Evolutionary conservation across 1,139 yeast species (phyloP).

Genomic region (Debaryomyces subglobosus): DNA sequence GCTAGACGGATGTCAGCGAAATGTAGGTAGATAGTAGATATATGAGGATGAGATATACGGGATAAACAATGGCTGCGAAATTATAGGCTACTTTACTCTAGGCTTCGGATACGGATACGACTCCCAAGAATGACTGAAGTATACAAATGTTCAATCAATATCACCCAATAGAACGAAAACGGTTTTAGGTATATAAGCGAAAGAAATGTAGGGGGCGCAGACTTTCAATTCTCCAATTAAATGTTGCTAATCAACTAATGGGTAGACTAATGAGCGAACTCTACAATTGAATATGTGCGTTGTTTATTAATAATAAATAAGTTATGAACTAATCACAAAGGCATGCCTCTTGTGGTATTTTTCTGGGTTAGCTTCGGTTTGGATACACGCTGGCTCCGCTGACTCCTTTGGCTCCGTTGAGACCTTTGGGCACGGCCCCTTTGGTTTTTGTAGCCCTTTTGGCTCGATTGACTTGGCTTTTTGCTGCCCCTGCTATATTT

Average conservation of each 20-base stretch:
- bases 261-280: background rate
- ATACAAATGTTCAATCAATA: too few relatives aligned
- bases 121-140: background rate
- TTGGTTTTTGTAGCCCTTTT: background rate
- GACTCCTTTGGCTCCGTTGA: conserved; percentile 4
- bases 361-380: conserved; percentile 2
- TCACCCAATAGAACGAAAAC: background rate
- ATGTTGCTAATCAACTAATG: background rate
- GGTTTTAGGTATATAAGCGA: background rate
- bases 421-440: background rate
- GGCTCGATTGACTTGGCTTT: background rate
- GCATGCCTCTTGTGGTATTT: conserved; percentile 9
- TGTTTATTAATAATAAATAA: conserved; percentile 6
- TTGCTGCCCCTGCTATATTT: conserved; percentile 1
- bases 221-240: background rate
- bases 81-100: background rate
- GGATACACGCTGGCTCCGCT: conserved; percentile 3
- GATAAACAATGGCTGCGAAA: background rate
- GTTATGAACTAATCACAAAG: conserved; percentile 7
- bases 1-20: background rate
- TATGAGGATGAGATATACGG: background rate
- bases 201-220: background rate
- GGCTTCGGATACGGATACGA: background rate
- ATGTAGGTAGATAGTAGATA: background rate
- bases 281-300: background rate